Evolutionary conservation across 208 protist genomes (phyloP).

Genomic region (Zelonia costaricensis): DNA sequence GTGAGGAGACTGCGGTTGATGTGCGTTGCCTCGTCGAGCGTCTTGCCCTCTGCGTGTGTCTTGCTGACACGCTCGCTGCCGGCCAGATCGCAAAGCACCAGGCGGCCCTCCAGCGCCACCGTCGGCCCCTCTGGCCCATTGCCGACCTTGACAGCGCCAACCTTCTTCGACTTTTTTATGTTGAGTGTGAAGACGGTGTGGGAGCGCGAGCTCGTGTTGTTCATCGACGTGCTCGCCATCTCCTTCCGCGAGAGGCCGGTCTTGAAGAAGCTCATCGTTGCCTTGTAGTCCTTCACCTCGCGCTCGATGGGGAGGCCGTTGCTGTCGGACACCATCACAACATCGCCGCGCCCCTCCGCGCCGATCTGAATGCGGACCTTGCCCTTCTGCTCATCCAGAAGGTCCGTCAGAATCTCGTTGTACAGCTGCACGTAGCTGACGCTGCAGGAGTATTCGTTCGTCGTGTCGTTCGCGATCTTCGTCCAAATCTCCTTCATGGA

Average conservation of each 20-base stretch:
- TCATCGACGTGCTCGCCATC: conserved; percentile 93
- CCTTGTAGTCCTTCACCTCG: conserved; percentile 63
- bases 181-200: conserved; percentile 94
- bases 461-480: conserved; percentile 58
- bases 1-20: conserved; percentile 97
- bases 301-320: conserved; percentile 63
- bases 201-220: conserved; percentile 84
- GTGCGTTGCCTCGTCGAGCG: conserved; percentile 93
- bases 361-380: conserved; percentile 82
- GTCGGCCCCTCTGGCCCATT: conserved; percentile 10
- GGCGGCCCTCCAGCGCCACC: conserved; percentile 74
- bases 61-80: conserved; percentile 95
- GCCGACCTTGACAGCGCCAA: conserved; percentile 31
- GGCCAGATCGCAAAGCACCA: conserved; percentile 97
- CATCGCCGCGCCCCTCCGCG: conserved; percentile 73
- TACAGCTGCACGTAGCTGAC: conserved; percentile 92
- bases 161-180: conserved; percentile 76
- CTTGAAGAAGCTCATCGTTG: conserved; percentile 77
- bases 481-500: conserved; percentile 69
- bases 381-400: conserved; percentile 73
- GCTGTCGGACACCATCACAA: conserved; percentile 71
- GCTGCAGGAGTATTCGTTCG: conserved; percentile 78
- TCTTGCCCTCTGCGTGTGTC: conserved; percentile 93
- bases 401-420: conserved; percentile 88
- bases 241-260: conserved; percentile 82